Conservation (phyloP, 2,329 filamentous ascomycete species). For the Colletotrichum costaricense region DNA sequence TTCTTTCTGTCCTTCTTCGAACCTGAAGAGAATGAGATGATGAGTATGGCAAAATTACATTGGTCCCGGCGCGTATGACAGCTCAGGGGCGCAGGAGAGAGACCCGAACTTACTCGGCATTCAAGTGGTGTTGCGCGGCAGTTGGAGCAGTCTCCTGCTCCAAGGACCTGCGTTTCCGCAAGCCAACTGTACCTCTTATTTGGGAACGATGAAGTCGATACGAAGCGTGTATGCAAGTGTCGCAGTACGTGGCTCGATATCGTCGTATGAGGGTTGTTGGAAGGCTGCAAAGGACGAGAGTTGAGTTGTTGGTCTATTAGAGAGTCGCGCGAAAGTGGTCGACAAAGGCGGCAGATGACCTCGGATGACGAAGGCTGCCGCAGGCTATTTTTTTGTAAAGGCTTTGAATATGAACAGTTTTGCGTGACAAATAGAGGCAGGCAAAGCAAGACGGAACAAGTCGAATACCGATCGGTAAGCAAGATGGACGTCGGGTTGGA, state of each 20-base stretch:
- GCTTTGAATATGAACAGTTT: conserved; percentile 17
- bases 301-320: conserved; percentile 26
- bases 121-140: conserved; percentile 37
- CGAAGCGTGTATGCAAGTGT: neutral
- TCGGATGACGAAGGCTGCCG: conserved; percentile 21
- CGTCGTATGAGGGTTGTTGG: conserved; percentile 7
- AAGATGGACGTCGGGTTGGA: conserved; percentile 19
- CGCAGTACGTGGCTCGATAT: neutral
- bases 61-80: neutral
- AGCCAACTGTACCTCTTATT: conserved; percentile 29
- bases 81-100: neutral
- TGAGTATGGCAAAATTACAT: neutral
- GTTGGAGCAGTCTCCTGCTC: conserved; percentile 38
- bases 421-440: neutral
- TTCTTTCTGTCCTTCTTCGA: conserved; percentile 66
- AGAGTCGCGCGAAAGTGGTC: neutral
- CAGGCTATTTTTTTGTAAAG: conserved; percentile 8
- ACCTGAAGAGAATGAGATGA: conserved; percentile 41
- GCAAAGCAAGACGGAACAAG: neutral
- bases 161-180: conserved; percentile 34
- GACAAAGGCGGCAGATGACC: conserved; percentile 26
- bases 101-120: conserved; percentile 37
- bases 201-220: neutral
- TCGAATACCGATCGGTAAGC: neutral
- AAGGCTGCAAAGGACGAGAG: neutral